These are phyloP conservation scores for Hypoxylon lienhwacheense DNA, from an alignment of 495 filamentous ascomycete genomes.

Conservation along the genomic window DNA sequence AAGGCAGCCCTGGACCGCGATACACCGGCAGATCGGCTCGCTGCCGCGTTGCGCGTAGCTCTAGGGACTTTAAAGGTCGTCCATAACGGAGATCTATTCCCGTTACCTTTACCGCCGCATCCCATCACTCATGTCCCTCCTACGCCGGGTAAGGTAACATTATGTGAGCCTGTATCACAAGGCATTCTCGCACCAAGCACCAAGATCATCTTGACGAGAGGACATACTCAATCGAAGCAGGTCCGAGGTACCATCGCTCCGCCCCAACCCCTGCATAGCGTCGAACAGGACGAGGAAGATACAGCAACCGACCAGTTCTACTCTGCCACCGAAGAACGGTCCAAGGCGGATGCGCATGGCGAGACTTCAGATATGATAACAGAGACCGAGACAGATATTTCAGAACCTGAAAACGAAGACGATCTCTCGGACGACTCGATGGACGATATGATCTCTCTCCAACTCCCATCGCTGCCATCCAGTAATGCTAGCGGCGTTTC, in stretches of 20 bases:
- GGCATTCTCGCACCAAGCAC: slow-evolving; percentile 72
- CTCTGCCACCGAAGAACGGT: slow-evolving; percentile 78
- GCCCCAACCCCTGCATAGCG: slow-evolving; percentile 56
- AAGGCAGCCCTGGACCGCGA: slow-evolving; percentile 38
- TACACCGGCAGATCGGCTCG: slow-evolving; percentile 66
- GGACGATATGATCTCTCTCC: slow-evolving; percentile 82
- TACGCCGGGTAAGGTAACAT: slow-evolving; percentile 76
- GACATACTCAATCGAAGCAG: slow-evolving; percentile 53
- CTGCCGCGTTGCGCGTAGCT: slow-evolving; percentile 75
- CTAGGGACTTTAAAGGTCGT: slow-evolving; percentile 70
- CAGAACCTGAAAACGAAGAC: slow-evolving; percentile 63
- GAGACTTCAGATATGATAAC: slow-evolving; percentile 50
- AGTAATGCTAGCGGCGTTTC: slow-evolving; percentile 69
- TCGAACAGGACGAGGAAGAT: slow-evolving; percentile 71
- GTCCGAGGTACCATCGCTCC: slow-evolving; percentile 34
- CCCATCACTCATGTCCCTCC: slow-evolving; percentile 84
- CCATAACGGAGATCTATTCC: slow-evolving; percentile 81
- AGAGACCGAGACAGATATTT: slow-evolving; percentile 62
- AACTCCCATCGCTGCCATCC: slow-evolving; percentile 72
- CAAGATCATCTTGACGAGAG: slow-evolving; percentile 66
- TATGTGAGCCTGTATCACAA: slow-evolving; percentile 80
- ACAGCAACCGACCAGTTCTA: slow-evolving; percentile 87
- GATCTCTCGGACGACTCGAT: slow-evolving; percentile 74
- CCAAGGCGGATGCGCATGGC: slow-evolving; percentile 44
- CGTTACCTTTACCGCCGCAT: slow-evolving; percentile 80